phyloP scores from a whole-genome alignment of 192 early-diverging fungal species.

The Coemansia sp. region DNA sequence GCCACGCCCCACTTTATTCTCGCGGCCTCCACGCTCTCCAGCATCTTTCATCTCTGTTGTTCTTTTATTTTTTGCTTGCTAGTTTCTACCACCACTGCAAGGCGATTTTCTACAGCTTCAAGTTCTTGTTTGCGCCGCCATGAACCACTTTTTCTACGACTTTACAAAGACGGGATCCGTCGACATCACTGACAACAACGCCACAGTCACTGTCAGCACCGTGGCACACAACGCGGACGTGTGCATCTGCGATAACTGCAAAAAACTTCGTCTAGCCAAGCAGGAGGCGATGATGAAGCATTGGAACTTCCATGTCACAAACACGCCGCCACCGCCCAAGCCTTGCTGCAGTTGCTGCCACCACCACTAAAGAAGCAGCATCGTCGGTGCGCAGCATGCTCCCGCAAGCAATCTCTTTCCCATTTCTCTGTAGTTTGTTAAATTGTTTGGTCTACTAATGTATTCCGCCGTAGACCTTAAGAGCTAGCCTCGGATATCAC shows the following conservation, averaged over 20 bases:
- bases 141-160: slow-evolving; percentile 42
- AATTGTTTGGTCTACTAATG: neutral
- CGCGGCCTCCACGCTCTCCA: neutral
- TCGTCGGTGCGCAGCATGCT: neutral
- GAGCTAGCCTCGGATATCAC: neutral
- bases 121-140: slow-evolving; percentile 5
- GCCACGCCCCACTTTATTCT: neutral
- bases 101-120: neutral
- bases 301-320: slow-evolving; percentile 25
- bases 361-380: slow-evolving; percentile 31
- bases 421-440: slow-evolving; percentile 22
- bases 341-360: slow-evolving; percentile 30
- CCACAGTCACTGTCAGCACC: slow-evolving; percentile 47
- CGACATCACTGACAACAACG: slow-evolving; percentile 38
- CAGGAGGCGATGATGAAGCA: slow-evolving; percentile 27
- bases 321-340: slow-evolving; percentile 29
- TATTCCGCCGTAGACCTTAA: neutral
- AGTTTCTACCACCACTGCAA: neutral
- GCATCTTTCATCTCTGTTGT: slow-evolving; percentile 5
- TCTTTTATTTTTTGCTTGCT: neutral
- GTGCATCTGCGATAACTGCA: slow-evolving; percentile 48
- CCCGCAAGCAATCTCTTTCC: neutral
- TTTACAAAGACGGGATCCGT: slow-evolving; percentile 38
- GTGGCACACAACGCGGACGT: slow-evolving; percentile 33
- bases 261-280: slow-evolving; percentile 24